Base-by-base conservation (phyloP, 2,329 filamentous ascomycete species). In the Aspergillus uvarum region DNA sequence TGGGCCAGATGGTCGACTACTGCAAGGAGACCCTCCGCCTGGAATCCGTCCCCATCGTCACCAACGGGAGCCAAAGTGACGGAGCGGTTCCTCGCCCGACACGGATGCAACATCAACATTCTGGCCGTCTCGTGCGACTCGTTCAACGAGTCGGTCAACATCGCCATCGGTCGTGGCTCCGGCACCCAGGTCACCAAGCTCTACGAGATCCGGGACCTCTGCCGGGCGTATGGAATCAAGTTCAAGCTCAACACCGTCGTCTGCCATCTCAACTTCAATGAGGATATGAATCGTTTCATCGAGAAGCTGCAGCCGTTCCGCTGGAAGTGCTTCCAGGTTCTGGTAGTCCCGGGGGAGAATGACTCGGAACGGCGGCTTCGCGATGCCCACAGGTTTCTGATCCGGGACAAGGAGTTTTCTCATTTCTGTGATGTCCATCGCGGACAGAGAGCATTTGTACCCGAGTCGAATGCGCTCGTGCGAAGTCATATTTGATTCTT, bases 221-320 rank as follows among this genome's bases (percentile, higher is more conserved):
- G 83, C 68, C 65, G 67, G 3, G 59, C 79, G 58, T 77, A 77
- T 24, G 76, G 76, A 1, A 79, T 85, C 67, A 82, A 79, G 69
- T 85, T 86, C 74, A 85, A 86, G 73, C 67, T 85, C 54, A 86
- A 86, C 70, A 85, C 83, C 0, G 83, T 85, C 0, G 78, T 85
- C 3, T 79, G 77, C 65, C 71, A 64, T 2, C 26, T 31, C 26
- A 56, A 56, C 19, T 24, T 48, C 19, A 4, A 35, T 1, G 32
- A 35, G 14, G 32, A 35, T 3, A 35, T 35, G 32, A 35, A 35
- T 10, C 32, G 5, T 11, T 16, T 4, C 10, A 16, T 35, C 3
- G 32, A 11, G 14, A 12, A 35, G 32, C 32, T 35, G 32, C 32
- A 35, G 32, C 32, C 32, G 32, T 35, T 14, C 32, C 32, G 32